These are phyloP conservation scores for Yamadazyma atlantica DNA, from an alignment of 1,139 yeast genomes.

Conservation along the genomic window DNA sequence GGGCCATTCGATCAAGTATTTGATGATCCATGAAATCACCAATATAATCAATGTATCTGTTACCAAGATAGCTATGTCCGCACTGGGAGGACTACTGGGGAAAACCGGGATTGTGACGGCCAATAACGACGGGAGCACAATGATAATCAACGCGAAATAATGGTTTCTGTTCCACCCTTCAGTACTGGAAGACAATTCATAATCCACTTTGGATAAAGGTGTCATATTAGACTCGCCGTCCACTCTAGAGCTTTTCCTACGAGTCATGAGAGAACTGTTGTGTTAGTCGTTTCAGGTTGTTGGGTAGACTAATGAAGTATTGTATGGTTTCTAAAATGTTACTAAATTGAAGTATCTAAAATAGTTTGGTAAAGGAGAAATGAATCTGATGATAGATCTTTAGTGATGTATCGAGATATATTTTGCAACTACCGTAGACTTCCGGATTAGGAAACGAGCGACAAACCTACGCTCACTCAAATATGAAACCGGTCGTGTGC, in stretches of 20 bases:
- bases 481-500: no score
- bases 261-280: no score
- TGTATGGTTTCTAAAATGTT: no score
- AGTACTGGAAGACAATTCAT: no score
- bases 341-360: no score
- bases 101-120: slow-evolving; percentile 15
- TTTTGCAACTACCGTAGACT: slow-evolving; percentile 3
- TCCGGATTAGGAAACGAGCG: slow-evolving; percentile 3
- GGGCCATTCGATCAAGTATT: slow-evolving; percentile 35
- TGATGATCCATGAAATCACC: slow-evolving; percentile 28
- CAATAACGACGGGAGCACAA: slow-evolving; percentile 14
- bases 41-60: slow-evolving; percentile 30
- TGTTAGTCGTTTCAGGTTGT: no score
- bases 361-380: no score
- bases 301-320: no score
- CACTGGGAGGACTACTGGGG: slow-evolving; percentile 11
- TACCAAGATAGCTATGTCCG: slow-evolving; percentile 18
- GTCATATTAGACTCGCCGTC: no score
- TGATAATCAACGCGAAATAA: slow-evolving; percentile 12
- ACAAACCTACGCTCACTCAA: no score
- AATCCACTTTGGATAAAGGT: no score
- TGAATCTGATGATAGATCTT: neutral
- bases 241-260: no score
- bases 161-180: neutral
- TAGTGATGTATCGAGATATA: neutral